These are phyloP conservation scores for Ceratocystis alfenasii DNA, from an alignment of 2,329 filamentous ascomycete species.

Conservation along the genomic window DNA sequence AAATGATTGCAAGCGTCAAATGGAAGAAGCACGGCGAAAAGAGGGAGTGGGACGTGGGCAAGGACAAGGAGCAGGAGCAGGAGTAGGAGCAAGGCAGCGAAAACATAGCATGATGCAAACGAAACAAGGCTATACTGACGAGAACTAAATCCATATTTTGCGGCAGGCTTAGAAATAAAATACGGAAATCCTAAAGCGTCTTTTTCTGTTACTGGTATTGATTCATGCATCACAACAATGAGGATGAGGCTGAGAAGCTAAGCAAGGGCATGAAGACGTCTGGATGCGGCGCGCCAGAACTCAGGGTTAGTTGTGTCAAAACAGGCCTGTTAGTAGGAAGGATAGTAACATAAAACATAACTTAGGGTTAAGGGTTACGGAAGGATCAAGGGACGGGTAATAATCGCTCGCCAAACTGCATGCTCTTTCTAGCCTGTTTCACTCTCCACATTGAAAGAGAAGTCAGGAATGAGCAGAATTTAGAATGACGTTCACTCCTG, in stretches of 20 bases:
- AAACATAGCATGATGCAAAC: background rate
- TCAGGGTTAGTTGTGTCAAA: background rate
- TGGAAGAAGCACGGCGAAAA: conserved; percentile 61
- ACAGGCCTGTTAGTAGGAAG: too few species aligned
- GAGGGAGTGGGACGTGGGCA: conserved; percentile 49
- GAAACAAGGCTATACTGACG: background rate
- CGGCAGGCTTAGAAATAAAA: background rate
- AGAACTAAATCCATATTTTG: background rate
- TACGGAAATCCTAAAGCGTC: background rate
- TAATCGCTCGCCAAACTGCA: conserved; percentile 3
- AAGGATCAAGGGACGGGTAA: background rate
- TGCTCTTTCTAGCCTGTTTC: conserved; percentile 1
- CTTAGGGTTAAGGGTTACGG: too few species aligned
- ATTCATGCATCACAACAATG: background rate
- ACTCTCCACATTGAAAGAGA: background rate
- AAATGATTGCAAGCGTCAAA: conserved; percentile 42
- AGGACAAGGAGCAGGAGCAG: conserved; percentile 28
- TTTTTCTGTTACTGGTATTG: background rate
- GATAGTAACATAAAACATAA: too few species aligned
- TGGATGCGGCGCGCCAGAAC: background rate
- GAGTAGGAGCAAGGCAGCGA: background rate
- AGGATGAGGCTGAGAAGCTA: background rate
- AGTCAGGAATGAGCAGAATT: background rate
- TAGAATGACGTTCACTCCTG: background rate
- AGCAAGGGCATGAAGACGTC: background rate